These are phyloP conservation scores for Gnomoniopsis sp. DNA, from an alignment of 2,329 filamentous ascomycete genomes.

Conservation along the genomic window DNA sequence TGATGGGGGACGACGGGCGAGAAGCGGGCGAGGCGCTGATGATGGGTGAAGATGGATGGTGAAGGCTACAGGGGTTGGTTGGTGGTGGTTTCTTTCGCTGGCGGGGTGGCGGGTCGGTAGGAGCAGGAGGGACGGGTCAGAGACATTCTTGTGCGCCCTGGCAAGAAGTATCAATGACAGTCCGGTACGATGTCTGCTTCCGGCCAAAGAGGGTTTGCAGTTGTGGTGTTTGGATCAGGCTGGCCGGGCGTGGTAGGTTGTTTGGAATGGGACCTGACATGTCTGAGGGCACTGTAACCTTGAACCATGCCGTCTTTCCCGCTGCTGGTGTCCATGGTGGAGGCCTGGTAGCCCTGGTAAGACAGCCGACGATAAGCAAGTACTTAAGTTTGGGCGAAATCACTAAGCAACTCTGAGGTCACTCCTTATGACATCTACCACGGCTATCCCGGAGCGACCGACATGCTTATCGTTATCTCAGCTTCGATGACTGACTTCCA, in stretches of 20 bases:
- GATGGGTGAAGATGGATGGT: not conserved
- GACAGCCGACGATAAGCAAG: not conserved
- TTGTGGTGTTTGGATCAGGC: not conserved
- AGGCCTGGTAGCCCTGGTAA: not conserved
- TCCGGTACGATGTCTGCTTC: too few species aligned
- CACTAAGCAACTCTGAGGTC: not conserved
- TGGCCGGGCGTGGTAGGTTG: not conserved
- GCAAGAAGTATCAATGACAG: not conserved
- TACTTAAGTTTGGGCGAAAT: not conserved
- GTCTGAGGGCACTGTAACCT: not conserved
- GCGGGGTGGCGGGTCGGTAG: not conserved
- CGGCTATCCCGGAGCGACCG: not conserved
- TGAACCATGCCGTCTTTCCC: not conserved
- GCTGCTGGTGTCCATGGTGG: not conserved
- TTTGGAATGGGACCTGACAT: not conserved
- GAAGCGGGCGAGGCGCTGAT: not conserved
- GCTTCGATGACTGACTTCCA: not conserved
- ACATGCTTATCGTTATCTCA: conserved; percentile 2
- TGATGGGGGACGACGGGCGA: conserved; percentile 37
- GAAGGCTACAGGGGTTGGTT: not conserved
- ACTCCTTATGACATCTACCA: not conserved
- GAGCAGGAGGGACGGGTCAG: not conserved
- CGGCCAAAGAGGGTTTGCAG: not conserved
- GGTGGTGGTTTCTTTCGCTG: not conserved
- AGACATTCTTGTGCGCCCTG: conserved; percentile 4